Percentiles rank a stretch among this genome's conserved stretches.
Evolutionary conservation across 1,284 basidiomycete species (phyloP).

Genomic region (Ganoderma sp.): DNA sequence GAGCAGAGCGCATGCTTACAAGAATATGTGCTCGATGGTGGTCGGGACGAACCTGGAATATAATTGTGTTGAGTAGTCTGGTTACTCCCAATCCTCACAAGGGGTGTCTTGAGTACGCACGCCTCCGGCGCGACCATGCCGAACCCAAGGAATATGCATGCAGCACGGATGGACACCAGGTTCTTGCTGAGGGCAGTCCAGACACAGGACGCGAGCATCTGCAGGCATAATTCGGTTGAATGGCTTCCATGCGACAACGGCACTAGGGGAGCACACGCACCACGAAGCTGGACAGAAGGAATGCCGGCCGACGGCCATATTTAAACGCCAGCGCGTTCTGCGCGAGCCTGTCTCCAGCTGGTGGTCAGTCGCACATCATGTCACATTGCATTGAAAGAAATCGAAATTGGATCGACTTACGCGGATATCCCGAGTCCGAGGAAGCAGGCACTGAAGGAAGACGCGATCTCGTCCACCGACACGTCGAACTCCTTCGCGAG

Average conservation of each 20-base stretch:
- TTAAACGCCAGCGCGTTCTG: conserved; percentile 51
- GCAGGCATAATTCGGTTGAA: background rate
- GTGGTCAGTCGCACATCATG: background rate
- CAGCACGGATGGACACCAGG: conserved; percentile 48
- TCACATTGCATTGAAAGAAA: too few relatives aligned
- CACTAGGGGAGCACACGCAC: conserved; percentile 32
- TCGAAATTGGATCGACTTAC: conserved; percentile 30
- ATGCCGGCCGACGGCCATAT: conserved; percentile 52
- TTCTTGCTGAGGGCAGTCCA: conserved; percentile 51
- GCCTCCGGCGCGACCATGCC: conserved; percentile 53
- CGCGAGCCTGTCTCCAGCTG: conserved; percentile 41
- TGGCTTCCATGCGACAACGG: too few relatives aligned
- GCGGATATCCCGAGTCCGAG: conserved; percentile 50
- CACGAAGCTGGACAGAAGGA: conserved; percentile 47
- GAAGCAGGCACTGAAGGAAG: conserved; percentile 48
- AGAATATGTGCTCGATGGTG: conserved; percentile 51
- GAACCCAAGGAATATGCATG: conserved; percentile 52
- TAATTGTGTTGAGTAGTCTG: too few relatives aligned
- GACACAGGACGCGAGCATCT: conserved; percentile 54
- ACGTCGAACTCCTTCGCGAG: conserved; percentile 47
- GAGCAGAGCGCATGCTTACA: conserved; percentile 31
- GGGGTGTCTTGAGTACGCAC: conserved; percentile 26
- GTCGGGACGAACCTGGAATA: conserved; percentile 46
- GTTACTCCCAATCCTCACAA: too few relatives aligned
- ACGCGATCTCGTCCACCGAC: conserved; percentile 49